Percentiles rank a stretch among this genome's conserved stretches.
phyloP scores from a whole-genome alignment of 768 basidiomycete species.

The Ramaria rubella region DNA sequence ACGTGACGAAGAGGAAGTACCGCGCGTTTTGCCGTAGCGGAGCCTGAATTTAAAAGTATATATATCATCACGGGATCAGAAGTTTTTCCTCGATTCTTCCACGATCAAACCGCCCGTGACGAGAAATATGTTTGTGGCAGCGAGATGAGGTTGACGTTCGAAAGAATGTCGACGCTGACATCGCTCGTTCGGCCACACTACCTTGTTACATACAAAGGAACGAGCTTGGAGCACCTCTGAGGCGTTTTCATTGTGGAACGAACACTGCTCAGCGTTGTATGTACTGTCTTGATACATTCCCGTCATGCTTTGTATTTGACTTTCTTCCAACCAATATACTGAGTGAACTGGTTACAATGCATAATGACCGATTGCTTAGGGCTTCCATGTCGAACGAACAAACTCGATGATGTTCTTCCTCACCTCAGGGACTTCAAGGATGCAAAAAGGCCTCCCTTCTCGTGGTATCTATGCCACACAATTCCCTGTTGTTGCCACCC shows the following conservation, averaged over 20 bases:
- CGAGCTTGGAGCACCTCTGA: not conserved
- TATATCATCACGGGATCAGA: not conserved
- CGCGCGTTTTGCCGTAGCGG: not conserved
- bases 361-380: too few species aligned
- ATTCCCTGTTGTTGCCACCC: constrained; percentile 22
- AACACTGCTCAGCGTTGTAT: too few species aligned
- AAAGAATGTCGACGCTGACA: constrained; percentile 6
- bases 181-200: constrained; percentile 8
- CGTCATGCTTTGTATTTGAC: too few species aligned
- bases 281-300: too few species aligned
- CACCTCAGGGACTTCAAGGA: constrained; percentile 26
- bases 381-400: constrained; percentile 6
- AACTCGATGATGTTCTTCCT: constrained; percentile 26
- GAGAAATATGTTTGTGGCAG: constrained; percentile 7
- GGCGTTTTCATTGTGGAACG: constrained; percentile 1
- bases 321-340: too few species aligned
- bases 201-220: constrained; percentile 7
- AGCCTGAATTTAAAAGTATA: not conserved
- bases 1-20: not conserved
- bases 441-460: constrained; percentile 28
- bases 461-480: constrained; percentile 24
- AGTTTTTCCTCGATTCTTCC: constrained; percentile 4
- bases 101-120: constrained; percentile 5
- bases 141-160: constrained; percentile 8
- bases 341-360: too few species aligned